A percentile compares a stretch with the other conserved stretches of the same genome.
Evolutionary conservation across 768 basidiomycete genomes (phyloP).

Genomic region (Gyrodon lividus): DNA sequence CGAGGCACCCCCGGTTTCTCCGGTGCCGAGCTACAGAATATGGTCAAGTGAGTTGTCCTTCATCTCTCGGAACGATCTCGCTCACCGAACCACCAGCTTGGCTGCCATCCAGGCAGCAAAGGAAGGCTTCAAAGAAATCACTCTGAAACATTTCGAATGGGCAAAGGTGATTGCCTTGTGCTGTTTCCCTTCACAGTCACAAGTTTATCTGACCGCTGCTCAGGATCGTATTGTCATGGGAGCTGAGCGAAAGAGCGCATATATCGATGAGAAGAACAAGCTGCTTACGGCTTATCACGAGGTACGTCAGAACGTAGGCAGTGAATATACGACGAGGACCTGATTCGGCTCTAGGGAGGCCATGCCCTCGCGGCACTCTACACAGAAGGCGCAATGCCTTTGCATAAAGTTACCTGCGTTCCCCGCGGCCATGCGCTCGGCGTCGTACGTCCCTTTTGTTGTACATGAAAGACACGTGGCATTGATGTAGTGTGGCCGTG

Average conservation of each 20-base stretch:
- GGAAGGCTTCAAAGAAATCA: conserved; percentile 72
- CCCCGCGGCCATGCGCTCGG: conserved; percentile 95
- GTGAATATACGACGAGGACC: neutral
- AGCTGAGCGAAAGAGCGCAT: conserved; percentile 87
- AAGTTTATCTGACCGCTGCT: neutral
- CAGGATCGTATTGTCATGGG: conserved; percentile 97
- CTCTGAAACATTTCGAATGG: conserved; percentile 91
- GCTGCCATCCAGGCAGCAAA: conserved; percentile 95
- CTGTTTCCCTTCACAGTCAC: neutral
- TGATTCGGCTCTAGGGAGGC: conserved; percentile 58
- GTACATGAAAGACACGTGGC: neutral
- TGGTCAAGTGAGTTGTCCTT: conserved; percentile 77
- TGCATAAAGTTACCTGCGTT: conserved; percentile 97
- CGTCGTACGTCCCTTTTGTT: conserved; percentile 49
- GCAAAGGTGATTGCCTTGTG: conserved; percentile 64
- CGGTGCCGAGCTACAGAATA: conserved; percentile 94
- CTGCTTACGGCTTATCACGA: conserved; percentile 96
- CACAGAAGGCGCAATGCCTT: conserved; percentile 92
- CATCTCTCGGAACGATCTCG: conserved; percentile 1
- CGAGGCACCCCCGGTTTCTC: conserved; percentile 96
- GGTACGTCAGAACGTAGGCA: conserved; percentile 39
- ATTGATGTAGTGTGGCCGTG: conserved; percentile 9
- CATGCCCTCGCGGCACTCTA: conserved; percentile 94
- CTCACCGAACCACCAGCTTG: conserved; percentile 43
- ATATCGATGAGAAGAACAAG: conserved; percentile 84